Base-by-base conservation (phyloP, 371 early-diverging fungal species). In the Mucor sp. region DNA sequence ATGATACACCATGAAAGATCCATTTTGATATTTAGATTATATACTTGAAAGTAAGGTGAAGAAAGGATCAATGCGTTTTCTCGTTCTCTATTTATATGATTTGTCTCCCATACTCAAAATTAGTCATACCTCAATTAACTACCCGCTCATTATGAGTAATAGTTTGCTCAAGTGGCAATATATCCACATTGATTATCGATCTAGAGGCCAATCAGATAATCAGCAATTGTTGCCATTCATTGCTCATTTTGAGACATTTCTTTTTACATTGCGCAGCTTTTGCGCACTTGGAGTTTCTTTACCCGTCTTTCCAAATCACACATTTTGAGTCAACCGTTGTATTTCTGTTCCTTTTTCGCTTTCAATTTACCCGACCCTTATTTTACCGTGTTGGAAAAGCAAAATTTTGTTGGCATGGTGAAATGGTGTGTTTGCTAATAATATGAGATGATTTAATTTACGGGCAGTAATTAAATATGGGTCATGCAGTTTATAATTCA, bases 1-100 rank as follows among this genome's bases (percentile, higher is more conserved):
- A 55, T 77, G 76, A 48, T 77, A 79, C 65, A 78, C 76, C 58
- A 72, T 68, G 65, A 74, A 65, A 57, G 74, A 79, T 71, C 64
- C 75, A 74, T 74, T 33, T 47, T 68, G 19, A n/a, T 55, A n/a
- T 56, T 14, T 14, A 12, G 12, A 37, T 37, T 37, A n/a, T 17
- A 12, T 17, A 15, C 19, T 30, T 30, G 14, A 27, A 17, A 32
- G 28, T 19, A 11, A 19, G 43, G 35, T 27, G 27, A 32, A 44
- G 37, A 23, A 9, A 47, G 43, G 21, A 44, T 55, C 37, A 21
- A 56, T 28, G 50, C 33, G 50, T 12, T 33, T 33, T 35, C 19
- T 7, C 33, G 17, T 4, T 27, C 47, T 65, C 33, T 65, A 58
- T 65, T 47, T 65, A 65, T 58, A 33, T 17, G 50, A 33, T 32